Evolutionary conservation across 352 stramenopile species (phyloP).

Genomic region (Pythium oligandrum): DNA sequence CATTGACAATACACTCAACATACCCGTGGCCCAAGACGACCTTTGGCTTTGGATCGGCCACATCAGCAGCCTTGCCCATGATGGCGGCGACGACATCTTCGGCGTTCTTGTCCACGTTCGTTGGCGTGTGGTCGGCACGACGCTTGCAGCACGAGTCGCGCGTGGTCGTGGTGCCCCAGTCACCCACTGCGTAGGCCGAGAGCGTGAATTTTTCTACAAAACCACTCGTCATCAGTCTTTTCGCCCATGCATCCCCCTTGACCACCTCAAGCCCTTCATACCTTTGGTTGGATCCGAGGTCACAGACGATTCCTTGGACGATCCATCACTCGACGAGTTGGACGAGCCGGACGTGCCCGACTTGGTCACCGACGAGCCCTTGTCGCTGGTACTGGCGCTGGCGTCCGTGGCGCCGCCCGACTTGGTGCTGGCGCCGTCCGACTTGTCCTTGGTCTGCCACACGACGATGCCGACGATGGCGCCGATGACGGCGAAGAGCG

Average conservation of each 20-base stretch:
- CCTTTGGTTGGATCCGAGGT: conserved; percentile 54
- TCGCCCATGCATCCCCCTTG: neutral
- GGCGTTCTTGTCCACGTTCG: conserved; percentile 62
- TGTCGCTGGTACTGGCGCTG: conserved; percentile 5
- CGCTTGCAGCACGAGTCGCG: conserved; percentile 69
- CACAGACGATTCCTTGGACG: conserved; percentile 12
- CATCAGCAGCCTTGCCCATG: conserved; percentile 33
- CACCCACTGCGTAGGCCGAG: conserved; percentile 61
- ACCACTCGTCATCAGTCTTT: neutral
- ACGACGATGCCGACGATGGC: conserved; percentile 39
- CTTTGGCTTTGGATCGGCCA: conserved; percentile 38
- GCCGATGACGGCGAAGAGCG: conserved; percentile 38
- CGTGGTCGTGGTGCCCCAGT: conserved; percentile 62
- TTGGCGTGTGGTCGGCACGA: conserved; percentile 37
- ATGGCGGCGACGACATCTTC: conserved; percentile 62
- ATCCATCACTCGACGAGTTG: conserved; percentile 20
- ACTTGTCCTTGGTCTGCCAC: conserved; percentile 26
- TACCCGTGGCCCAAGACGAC: conserved; percentile 53
- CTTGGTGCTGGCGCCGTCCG: conserved; percentile 9
- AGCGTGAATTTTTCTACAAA: conserved; percentile 35
- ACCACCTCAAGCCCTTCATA: neutral
- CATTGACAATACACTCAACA: neutral
- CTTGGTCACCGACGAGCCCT: conserved; percentile 15
- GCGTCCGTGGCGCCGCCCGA: conserved; percentile 4
- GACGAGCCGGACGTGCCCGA: conserved; percentile 11